phyloP scores from a whole-genome alignment of 2,329 filamentous ascomycete species.

The Aspergillus japonicus region DNA sequence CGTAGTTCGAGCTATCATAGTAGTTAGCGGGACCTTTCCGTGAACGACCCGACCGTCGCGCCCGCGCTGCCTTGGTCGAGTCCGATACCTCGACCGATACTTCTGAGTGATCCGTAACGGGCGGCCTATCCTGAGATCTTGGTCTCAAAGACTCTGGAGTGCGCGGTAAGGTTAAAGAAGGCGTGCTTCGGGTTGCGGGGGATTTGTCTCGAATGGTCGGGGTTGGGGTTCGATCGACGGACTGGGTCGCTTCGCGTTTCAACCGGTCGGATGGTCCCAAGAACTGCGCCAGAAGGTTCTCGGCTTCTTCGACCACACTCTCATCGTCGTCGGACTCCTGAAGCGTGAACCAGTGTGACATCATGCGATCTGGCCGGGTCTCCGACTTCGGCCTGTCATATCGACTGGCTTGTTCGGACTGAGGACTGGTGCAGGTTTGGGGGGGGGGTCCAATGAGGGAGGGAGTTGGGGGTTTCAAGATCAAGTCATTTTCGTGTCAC shows the following conservation, averaged over 20 bases:
- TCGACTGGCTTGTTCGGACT: not conserved
- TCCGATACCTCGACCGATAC: not conserved
- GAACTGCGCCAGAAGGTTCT: slow-evolving; percentile 29
- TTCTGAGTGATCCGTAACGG: not conserved
- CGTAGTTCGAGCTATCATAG: slow-evolving; percentile 24
- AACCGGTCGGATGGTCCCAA: slow-evolving; percentile 10
- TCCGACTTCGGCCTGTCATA: not conserved
- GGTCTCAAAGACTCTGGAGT: not conserved
- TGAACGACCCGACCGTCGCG: slow-evolving; percentile 30
- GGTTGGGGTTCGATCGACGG: not conserved
- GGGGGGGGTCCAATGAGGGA: not conserved
- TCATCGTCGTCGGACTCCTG: slow-evolving; percentile 20
- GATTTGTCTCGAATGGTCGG: not conserved
- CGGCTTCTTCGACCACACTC: slow-evolving; percentile 20
- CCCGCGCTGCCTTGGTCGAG: not conserved
- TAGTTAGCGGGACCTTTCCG: slow-evolving; percentile 33
- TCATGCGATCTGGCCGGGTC: not conserved
- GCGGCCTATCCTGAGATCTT: not conserved
- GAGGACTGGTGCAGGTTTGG: not conserved
- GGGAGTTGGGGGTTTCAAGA: not conserved
- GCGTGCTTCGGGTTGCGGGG: not conserved
- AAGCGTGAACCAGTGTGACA: slow-evolving; percentile 1
- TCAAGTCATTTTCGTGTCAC: not conserved
- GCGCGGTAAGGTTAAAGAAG: not conserved
- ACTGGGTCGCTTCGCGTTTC: not conserved